phyloP scores from a whole-genome alignment of 2,329 filamentous ascomycete genomes.

The Microdochium bolleyi region DNA sequence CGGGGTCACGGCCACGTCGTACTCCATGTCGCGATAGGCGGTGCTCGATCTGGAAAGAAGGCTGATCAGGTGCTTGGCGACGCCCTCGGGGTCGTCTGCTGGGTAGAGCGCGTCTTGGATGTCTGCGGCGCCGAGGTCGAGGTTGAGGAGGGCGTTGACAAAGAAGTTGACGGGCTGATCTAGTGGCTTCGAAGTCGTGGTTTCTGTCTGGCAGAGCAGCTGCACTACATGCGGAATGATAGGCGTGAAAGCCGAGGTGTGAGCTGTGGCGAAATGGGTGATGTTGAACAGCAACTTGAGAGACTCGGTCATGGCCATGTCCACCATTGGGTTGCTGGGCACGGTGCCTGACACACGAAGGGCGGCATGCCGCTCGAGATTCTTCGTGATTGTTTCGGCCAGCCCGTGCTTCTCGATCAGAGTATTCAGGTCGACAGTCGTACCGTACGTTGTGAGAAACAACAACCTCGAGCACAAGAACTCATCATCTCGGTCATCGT shows the following conservation, averaged over 20 bases:
- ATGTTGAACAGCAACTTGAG: conserved; percentile 87
- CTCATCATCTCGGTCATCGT: conserved; percentile 72
- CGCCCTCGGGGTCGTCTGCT: conserved; percentile 45
- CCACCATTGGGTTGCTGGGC: conserved; percentile 52
- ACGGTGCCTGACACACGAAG: conserved; percentile 20
- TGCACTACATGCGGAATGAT: conserved; percentile 63
- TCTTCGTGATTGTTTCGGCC: conserved; percentile 60
- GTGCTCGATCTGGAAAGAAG: conserved; percentile 62
- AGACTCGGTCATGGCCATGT: conserved; percentile 76
- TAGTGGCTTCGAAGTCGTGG: conserved; percentile 57
- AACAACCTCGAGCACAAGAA: conserved; percentile 75
- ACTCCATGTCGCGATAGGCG: conserved; percentile 56
- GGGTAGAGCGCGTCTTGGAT: conserved; percentile 58
- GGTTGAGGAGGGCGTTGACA: conserved; percentile 73
- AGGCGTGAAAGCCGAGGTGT: conserved; percentile 53
- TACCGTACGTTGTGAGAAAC: conserved; percentile 73
- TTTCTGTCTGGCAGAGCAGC: conserved; percentile 54
- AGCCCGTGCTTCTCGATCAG: conserved; percentile 61
- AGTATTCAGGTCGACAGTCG: conserved; percentile 55
- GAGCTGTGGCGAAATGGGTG: conserved; percentile 62
- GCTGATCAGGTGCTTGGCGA: conserved; percentile 58
- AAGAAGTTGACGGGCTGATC: conserved; percentile 64
- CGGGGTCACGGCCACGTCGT: conserved; percentile 65
- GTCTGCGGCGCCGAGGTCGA: conserved; percentile 56
- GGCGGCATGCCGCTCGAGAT: conserved; percentile 62